Evolutionary conservation across 192 early-diverging fungal species (phyloP).

Genomic region (Coemansia sp.): DNA sequence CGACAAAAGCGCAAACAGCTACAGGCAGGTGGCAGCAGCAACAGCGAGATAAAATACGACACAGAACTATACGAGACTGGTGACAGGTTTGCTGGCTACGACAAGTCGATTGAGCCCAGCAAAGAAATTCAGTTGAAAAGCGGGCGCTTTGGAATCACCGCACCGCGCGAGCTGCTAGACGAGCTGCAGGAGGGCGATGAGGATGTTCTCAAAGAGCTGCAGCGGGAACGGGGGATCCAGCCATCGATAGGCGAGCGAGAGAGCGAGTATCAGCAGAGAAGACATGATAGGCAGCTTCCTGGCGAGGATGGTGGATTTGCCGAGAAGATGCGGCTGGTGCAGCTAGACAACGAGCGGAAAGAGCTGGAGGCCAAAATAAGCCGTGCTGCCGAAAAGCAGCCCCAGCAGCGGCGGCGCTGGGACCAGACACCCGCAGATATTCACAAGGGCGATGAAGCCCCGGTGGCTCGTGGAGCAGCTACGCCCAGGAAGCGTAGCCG

Average conservation of each 20-base stretch:
- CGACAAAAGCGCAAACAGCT: conserved; percentile 31
- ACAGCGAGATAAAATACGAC: conserved; percentile 56
- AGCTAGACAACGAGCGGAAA: conserved; percentile 80
- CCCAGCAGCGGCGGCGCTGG: conserved; percentile 75
- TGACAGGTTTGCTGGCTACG: conserved; percentile 71
- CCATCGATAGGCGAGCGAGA: conserved; percentile 79
- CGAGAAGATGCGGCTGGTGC: conserved; percentile 82
- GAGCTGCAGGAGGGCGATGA: conserved; percentile 62
- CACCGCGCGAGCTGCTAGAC: conserved; percentile 72
- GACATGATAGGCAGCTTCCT: conserved; percentile 75
- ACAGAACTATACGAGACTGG: conserved; percentile 67
- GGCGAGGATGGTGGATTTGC: conserved; percentile 79
- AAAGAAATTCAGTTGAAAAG: conserved; percentile 53
- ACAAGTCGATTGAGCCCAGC: conserved; percentile 53
- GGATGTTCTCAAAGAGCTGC: conserved; percentile 65
- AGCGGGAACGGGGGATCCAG: conserved; percentile 41
- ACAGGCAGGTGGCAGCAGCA: conserved; percentile 1
- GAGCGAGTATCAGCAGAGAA: conserved; percentile 81
- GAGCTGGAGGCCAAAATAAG: conserved; percentile 67
- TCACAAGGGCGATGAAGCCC: conserved; percentile 59
- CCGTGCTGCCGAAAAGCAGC: conserved; percentile 57
- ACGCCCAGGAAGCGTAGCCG: conserved; percentile 55
- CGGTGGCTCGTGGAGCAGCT: conserved; percentile 41
- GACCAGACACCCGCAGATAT: conserved; percentile 45
- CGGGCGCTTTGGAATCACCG: conserved; percentile 64